Percentiles rank a stretch among this genome's conserved stretches.
Evolutionary conservation across 768 basidiomycete species (phyloP).

Genomic region (Cubamyces lactineus): DNA sequence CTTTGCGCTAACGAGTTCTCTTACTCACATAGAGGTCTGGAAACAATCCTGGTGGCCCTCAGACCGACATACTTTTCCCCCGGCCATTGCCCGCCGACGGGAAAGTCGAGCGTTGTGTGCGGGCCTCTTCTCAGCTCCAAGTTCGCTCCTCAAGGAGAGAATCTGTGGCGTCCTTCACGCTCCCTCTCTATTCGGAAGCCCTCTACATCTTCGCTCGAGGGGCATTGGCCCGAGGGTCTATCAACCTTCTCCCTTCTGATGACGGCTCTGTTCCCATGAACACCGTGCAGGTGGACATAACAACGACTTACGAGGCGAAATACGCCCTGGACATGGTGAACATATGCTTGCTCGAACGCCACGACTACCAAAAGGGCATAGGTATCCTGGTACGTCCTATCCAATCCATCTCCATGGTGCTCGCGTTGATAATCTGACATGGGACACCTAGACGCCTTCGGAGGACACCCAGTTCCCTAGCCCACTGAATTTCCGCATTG

Average conservation of each 20-base stretch:
- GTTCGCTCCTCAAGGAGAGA: background rate
- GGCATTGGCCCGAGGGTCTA: constrained; percentile 8
- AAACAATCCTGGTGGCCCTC: no score
- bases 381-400: constrained; percentile 14
- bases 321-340: constrained; percentile 10
- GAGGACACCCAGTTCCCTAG: background rate
- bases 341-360: constrained; percentile 28
- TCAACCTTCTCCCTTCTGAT: constrained; percentile 20
- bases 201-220: constrained; percentile 28
- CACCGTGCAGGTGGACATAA: constrained; percentile 25
- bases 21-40: no score
- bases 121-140: background rate
- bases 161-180: constrained; percentile 13
- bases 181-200: constrained; percentile 23
- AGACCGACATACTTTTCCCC: background rate
- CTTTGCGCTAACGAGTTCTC: no score
- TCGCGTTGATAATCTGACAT: background rate
- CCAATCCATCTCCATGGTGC: no score
- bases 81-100: constrained; percentile 23
- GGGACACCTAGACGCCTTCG: background rate
- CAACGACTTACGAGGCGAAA: background rate
- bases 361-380: constrained; percentile 14
- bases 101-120: constrained; percentile 22
- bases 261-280: constrained; percentile 1
- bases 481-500: background rate